These are phyloP conservation scores for Berkeleyomyces basicola DNA, from an alignment of 2,329 filamentous ascomycete species.

Conservation along the genomic window DNA sequence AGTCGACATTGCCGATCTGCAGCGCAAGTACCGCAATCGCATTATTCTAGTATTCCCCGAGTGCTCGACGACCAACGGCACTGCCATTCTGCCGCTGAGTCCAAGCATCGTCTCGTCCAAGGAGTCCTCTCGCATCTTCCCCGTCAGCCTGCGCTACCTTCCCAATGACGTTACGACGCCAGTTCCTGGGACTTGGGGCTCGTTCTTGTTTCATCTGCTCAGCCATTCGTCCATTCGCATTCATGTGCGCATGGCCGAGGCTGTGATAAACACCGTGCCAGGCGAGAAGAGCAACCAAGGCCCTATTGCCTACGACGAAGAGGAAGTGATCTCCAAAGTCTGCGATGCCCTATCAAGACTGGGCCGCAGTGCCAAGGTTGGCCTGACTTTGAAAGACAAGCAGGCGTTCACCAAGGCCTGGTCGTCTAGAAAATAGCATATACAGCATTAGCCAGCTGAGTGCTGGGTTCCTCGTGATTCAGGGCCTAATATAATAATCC, in stretches of 20 bases:
- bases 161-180: slow-evolving; percentile 84
- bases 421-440: slow-evolving; percentile 23
- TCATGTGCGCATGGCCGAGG: slow-evolving; percentile 74
- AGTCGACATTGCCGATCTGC: slow-evolving; percentile 44
- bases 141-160: slow-evolving; percentile 76
- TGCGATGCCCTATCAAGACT: slow-evolving; percentile 76
- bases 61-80: slow-evolving; percentile 84
- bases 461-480: not conserved
- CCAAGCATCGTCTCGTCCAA: slow-evolving; percentile 56
- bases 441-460: not conserved
- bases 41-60: slow-evolving; percentile 83
- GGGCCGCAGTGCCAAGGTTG: slow-evolving; percentile 76
- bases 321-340: slow-evolving; percentile 57
- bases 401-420: slow-evolving; percentile 60
- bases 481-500: not conserved
- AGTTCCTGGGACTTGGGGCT: slow-evolving; percentile 53
- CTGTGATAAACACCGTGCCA: slow-evolving; percentile 37
- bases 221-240: slow-evolving; percentile 78
- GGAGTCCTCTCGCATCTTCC: slow-evolving; percentile 61
- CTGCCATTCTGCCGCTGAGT: slow-evolving; percentile 71
- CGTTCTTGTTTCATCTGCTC: slow-evolving; percentile 74
- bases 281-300: slow-evolving; percentile 19
- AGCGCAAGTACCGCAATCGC: slow-evolving; percentile 52
- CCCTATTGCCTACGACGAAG: slow-evolving; percentile 38
- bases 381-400: slow-evolving; percentile 71